These are phyloP conservation scores for Kalanchoe fedtschenkoi DNA, from an alignment of 164 flowering plant species.

Conservation along the genomic window DNA sequence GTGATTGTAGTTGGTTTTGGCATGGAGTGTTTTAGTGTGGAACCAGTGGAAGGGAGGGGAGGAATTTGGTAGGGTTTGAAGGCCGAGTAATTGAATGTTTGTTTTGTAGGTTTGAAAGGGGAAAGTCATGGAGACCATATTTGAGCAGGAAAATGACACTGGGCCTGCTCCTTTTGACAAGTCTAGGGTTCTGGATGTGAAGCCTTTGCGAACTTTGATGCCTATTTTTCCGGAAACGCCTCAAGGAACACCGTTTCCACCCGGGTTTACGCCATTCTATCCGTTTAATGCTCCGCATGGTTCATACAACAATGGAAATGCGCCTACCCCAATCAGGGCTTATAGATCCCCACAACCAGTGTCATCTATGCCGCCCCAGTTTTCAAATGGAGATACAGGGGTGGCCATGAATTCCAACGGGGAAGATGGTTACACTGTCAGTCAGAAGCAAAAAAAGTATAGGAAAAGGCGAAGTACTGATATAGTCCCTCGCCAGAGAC, in stretches of 20 bases:
- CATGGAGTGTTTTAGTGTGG: no score
- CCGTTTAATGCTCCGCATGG: slow-evolving; percentile 16
- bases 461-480: not conserved
- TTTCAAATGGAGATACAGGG: slow-evolving; percentile 8
- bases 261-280: slow-evolving; percentile 23
- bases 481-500: not conserved
- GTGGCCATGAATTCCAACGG: not conserved
- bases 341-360: slow-evolving; percentile 8
- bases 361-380: not conserved
- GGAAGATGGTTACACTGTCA: not conserved
- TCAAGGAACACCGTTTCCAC: slow-evolving; percentile 14
- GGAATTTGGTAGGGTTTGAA: not conserved
- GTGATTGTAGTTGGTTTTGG: no score
- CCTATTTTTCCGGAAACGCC: slow-evolving; percentile 16
- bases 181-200: slow-evolving; percentile 21
- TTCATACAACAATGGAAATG: slow-evolving; percentile 2
- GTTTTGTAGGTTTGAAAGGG: not conserved
- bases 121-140: not conserved
- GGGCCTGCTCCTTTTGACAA: slow-evolving; percentile 15
- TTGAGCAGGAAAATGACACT: slow-evolving; percentile 1
- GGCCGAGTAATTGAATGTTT: not conserved
- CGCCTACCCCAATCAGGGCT: slow-evolving; percentile 10
- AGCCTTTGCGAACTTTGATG: slow-evolving; percentile 19
- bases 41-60: no score
- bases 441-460: slow-evolving; percentile 6